A percentile compares a stretch with the other conserved stretches of the same genome.
Evolutionary conservation across 1,284 basidiomycete species (phyloP).

Genomic region (Prillingera fragicola): DNA sequence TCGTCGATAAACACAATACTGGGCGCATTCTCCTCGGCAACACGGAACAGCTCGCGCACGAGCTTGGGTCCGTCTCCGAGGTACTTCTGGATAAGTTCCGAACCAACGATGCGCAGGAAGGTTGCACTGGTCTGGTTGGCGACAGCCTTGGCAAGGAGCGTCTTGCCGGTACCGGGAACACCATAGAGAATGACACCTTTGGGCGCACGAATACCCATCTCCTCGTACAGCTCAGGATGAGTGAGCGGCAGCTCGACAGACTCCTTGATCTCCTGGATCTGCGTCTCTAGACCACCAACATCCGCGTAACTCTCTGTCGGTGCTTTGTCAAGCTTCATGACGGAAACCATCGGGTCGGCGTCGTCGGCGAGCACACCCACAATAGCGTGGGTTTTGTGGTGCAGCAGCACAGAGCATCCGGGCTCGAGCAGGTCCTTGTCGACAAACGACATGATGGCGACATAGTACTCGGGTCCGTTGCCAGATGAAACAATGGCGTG

Average conservation of each 20-base stretch:
- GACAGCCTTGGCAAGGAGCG: slow-evolving; percentile 94
- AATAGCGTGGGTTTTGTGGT: slow-evolving; percentile 93
- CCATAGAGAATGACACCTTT: slow-evolving; percentile 99
- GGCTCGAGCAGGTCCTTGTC: slow-evolving; percentile 98
- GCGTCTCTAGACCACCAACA: slow-evolving; percentile 90
- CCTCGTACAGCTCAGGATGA: slow-evolving; percentile 97
- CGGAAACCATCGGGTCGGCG: slow-evolving; percentile 93
- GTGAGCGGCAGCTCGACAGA: slow-evolving; percentile 96
- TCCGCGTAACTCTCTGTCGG: slow-evolving; percentile 99
- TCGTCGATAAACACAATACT: slow-evolving; percentile 99
- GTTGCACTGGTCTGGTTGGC: slow-evolving; percentile 99
- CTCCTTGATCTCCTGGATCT: slow-evolving; percentile 99
- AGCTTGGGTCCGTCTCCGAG: slow-evolving; percentile 99
- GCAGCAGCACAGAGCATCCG: slow-evolving; percentile 88
- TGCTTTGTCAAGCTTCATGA: slow-evolving; percentile 99
- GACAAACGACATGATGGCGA: slow-evolving; percentile 97
- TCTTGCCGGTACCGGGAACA: slow-evolving; percentile 98
- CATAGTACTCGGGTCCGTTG: slow-evolving; percentile 95
- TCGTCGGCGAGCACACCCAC: slow-evolving; percentile 96
- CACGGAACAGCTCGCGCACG: slow-evolving; percentile 92
- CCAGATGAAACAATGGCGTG: slow-evolving; percentile 96
- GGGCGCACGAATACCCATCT: slow-evolving; percentile 98
- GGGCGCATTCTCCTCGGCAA: slow-evolving; percentile 95
- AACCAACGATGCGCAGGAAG: slow-evolving; percentile 95
- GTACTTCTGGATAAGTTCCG: slow-evolving; percentile 98